phyloP scores from a whole-genome alignment of 2,329 filamentous ascomycete genomes.

The Ceratocystiopsis sp. region DNA sequence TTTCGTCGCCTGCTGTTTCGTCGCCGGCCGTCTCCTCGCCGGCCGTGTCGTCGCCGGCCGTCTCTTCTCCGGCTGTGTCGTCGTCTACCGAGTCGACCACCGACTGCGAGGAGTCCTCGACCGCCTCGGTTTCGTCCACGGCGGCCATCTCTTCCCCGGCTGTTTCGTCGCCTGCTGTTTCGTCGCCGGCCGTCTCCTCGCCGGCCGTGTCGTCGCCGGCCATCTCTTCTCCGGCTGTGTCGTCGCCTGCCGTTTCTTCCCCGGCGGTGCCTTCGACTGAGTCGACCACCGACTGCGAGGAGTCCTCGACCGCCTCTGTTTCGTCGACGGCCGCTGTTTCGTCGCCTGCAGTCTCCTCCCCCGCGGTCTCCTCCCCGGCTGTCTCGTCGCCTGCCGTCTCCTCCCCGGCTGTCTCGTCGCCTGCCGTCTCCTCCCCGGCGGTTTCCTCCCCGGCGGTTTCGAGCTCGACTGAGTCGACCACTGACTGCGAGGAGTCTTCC shows the following conservation, averaged over 20 bases:
- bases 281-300: too few species aligned
- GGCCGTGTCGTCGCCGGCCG: background rate
- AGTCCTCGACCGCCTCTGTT: background rate
- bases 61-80: background rate
- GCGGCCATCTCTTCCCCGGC: too few species aligned
- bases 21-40: background rate
- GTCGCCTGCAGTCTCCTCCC: too few species aligned
- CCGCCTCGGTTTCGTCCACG: too few species aligned
- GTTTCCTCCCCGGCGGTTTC: background rate
- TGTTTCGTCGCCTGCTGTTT: background rate
- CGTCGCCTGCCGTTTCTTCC: background rate
- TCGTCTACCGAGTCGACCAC: too few species aligned
- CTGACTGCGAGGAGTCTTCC: background rate
- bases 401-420: background rate
- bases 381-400: background rate
- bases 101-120: too few species aligned
- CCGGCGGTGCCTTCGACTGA: background rate
- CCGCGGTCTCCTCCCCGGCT: too few species aligned
- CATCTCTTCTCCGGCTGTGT: background rate
- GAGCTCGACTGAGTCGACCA: too few species aligned
- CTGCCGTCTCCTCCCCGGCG: background rate
- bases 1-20: background rate
- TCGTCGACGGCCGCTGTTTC: background rate
- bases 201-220: too few species aligned
- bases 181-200: too few species aligned